These are phyloP conservation scores for Blastobotrys peoriensis DNA, from an alignment of 805 yeast genomes.

Conservation along the genomic window DNA sequence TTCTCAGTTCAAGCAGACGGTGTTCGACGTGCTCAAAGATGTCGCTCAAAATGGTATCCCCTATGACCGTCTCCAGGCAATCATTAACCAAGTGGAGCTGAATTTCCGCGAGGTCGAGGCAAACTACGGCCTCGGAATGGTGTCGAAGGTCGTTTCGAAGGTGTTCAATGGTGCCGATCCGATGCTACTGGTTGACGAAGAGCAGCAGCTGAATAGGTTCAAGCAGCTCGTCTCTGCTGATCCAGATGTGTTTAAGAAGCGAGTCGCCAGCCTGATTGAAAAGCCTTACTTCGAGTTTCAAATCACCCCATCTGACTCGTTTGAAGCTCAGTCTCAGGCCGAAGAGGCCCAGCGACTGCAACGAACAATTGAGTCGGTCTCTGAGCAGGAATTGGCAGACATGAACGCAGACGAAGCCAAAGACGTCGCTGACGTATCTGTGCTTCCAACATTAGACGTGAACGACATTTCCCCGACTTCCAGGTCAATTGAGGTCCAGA, in stretches of 20 bases:
- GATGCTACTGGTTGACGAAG: conserved; percentile 59
- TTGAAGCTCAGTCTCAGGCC: conserved; percentile 42
- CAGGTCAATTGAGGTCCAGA: conserved; percentile 20
- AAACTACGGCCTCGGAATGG: conserved; percentile 76
- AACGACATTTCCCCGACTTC: conserved; percentile 54
- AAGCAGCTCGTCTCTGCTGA: conserved; percentile 50
- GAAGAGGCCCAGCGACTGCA: conserved; percentile 56
- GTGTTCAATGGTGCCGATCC: conserved; percentile 86
- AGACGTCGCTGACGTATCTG: conserved; percentile 63
- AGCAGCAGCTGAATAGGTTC: conserved; percentile 52
- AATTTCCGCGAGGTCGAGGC: conserved; percentile 81
- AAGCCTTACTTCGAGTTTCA: conserved; percentile 63
- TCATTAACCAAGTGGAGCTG: conserved; percentile 82
- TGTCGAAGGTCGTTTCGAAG: conserved; percentile 70
- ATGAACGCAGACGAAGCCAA: conserved; percentile 56
- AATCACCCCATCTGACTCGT: conserved; percentile 64
- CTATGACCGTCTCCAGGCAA: conserved; percentile 65
- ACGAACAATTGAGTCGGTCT: conserved; percentile 38
- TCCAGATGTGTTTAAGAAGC: conserved; percentile 53
- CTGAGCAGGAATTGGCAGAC: conserved; percentile 52
- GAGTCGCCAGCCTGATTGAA: conserved; percentile 47
- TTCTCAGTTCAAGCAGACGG: conserved; percentile 40
- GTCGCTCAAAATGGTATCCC: conserved; percentile 44
- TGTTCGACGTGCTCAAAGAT: conserved; percentile 43
- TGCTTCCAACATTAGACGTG: conserved; percentile 71